These are phyloP conservation scores for Metarhizium anisopliae DNA, from an alignment of 2,329 filamentous ascomycete genomes.

Conservation along the genomic window DNA sequence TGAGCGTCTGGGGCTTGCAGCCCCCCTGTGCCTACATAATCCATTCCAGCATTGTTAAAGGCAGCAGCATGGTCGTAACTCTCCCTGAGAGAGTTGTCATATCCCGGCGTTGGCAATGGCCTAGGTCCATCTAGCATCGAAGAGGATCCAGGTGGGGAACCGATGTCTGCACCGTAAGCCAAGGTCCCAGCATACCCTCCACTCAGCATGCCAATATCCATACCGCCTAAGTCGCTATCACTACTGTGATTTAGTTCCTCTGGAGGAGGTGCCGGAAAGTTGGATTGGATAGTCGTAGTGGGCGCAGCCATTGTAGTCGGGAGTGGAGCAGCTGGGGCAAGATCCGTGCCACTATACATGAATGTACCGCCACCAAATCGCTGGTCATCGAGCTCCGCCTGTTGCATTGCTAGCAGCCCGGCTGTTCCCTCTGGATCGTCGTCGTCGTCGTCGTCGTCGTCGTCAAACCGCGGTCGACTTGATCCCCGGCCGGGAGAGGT, in stretches of 20 bases:
- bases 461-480: conserved; percentile 3
- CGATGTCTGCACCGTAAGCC: conserved; percentile 39
- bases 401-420: conserved; percentile 72
- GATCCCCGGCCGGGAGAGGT: conserved; percentile 4
- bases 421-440: conserved; percentile 84
- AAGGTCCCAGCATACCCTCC: conserved; percentile 56
- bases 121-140: conserved; percentile 35
- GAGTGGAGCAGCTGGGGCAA: background rate
- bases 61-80: conserved; percentile 25
- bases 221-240: conserved; percentile 61
- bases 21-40: conserved; percentile 86
- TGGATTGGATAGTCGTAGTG: conserved; percentile 13
- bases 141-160: conserved; percentile 28
- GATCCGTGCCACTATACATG: conserved; percentile 12
- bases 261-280: conserved; percentile 34
- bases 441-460: conserved; percentile 55
- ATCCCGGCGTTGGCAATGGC: conserved; percentile 37
- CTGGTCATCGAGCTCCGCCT: conserved; percentile 72
- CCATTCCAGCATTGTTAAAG: conserved; percentile 60
- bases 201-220: conserved; percentile 68
- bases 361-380: conserved; percentile 27
- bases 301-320: background rate
- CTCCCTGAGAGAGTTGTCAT: conserved; percentile 18
- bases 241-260: conserved; percentile 45
- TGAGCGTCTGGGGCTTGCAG: conserved; percentile 65